Base-by-base conservation (phyloP, 345 rosid species). In the Orychophragmus violaceus region DNA sequence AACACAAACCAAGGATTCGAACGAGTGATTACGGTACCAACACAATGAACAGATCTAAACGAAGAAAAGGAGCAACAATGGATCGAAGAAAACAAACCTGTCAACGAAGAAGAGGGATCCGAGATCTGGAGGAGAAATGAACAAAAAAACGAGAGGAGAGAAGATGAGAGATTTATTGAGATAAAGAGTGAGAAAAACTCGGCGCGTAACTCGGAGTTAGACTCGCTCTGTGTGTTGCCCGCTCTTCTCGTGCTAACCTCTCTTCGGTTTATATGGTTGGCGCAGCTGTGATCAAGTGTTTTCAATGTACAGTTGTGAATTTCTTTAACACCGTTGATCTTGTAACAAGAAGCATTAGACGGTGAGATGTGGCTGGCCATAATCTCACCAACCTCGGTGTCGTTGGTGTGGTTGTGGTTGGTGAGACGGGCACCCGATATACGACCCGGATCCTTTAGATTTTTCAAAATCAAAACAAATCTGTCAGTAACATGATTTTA, bases 141-240 rank as follows among this genome's bases (percentile, higher is more conserved):
- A 14, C 56, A 45, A 55, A 21, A 3, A 42, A 62, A 60, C 57
- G 37, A 53, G 35, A 28, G 45, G 21, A 51, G 59, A 16, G 14
- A 65, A 59, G 23, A 62, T 23, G 35, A 71, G 44, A 56, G 25
- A 52, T 45, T 24, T 64, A 71, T 2, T 0, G 66, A 49, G 66
- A 64, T 1, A 23, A 28, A 17, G 60, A 32, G 69, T 32, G 64
- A 68, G 72, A 25, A 4, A 53, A 53, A 61, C 68, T 70, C 74
- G 68, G 28, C 68, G 68, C 2, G 13, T 51, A 22, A 56, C 27
- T 45, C 42, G 76, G 76, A 44, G 66, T 49, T 58, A 2, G 66
- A 72, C 76, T 73, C 68, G 77, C 46, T 72, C 67, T 65, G 41
- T 48, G 60, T 48, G n/a, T 57, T 64, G 66, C 71, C 76, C 76